Evolutionary conservation across 2,329 filamentous ascomycete species (phyloP), one percentile per base, ranked within the genome.

Genomic region (Fusarium multiceps): DNA sequence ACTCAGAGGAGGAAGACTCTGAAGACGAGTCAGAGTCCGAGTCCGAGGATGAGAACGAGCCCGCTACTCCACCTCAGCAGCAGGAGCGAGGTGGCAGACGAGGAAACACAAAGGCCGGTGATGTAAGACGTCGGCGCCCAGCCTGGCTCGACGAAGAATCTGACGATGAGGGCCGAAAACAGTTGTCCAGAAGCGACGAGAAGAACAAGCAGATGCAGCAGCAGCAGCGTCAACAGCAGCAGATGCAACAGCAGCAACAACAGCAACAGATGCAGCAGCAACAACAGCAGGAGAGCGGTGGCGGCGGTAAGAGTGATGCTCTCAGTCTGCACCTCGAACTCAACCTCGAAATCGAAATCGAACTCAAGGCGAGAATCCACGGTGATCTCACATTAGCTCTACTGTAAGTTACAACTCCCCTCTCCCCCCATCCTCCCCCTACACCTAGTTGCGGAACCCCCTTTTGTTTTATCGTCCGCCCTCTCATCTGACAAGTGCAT

Each of bases 331-430:
- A 90, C 40, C 82, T 96, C 23, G 93, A 96, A 76, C 84, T 94
- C 59, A 96, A 96, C 79, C 83, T 96, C 60, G 93, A 96, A 72
- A 86, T 96, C 51, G 93, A 96, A 80, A 92, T 96, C 66, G 91
- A 93, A 74, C 86, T 96, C 66, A 96, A 96, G 85, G 93, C 93
- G 21, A 90, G 91, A 79, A 94, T 96, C 71, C 90, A 94, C 74
- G 93, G 93, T 76, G 93, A 97, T 82, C 81, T 97, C 69, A 94
- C 92, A 34, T 80, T 96, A 70, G 91, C 90, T 69, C 85, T 96
- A 72, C 81, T 87, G 85, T 87, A 81, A 80, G 85, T 55, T 14
- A 41, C 48, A 21, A 5, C 7, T 20, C 34, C 27, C 13, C 12
- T 30, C 43, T 4, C 16, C 21, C 20, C 40, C 25, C 13, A 16